Percentiles rank a stretch among this genome's conserved stretches.
These are phyloP conservation scores for Craterostigma plantagineum DNA, from an alignment of 257 asterid genomes.

Conservation along the genomic window DNA sequence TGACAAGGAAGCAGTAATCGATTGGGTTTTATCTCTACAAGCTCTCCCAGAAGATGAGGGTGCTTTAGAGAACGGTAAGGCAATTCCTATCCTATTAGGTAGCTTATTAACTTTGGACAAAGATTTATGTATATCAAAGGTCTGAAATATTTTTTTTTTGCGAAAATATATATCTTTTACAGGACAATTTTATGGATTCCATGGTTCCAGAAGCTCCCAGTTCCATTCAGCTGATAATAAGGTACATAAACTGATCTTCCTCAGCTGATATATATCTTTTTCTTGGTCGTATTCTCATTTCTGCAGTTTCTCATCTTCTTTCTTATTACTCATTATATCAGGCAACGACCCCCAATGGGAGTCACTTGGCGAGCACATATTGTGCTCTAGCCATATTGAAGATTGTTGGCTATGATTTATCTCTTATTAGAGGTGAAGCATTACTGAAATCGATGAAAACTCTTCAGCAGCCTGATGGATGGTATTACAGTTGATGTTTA, in stretches of 20 bases:
- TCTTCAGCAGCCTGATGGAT: conserved; percentile 83
- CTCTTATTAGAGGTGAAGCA: conserved; percentile 33
- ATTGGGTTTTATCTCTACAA: conserved; percentile 84
- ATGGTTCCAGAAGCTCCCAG: conserved; percentile 92
- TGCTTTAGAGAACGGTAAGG: conserved; percentile 38
- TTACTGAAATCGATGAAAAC: conserved; percentile 65
- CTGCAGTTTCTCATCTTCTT: neutral
- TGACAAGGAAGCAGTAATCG: conserved; percentile 47
- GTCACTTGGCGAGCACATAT: conserved; percentile 94
- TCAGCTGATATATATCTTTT: neutral
- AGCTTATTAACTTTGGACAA: conserved; percentile 3
- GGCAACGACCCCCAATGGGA: conserved; percentile 45
- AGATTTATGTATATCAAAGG: conserved; percentile 2
- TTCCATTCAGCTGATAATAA: conserved; percentile 27
- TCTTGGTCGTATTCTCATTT: neutral
- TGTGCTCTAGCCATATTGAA: conserved; percentile 69
- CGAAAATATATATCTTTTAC: no score
- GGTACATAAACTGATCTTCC: conserved; percentile 23
- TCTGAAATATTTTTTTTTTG: conserved; percentile 6
- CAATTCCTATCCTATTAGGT: neutral
- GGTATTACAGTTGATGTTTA: conserved; percentile 32
- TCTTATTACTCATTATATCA: conserved; percentile 12
- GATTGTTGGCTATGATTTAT: conserved; percentile 67
- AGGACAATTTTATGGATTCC: conserved; percentile 93
- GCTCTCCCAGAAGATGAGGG: conserved; percentile 42